These are phyloP conservation scores for Theileria parva DNA, from an alignment of 169 alveolate species.

Conservation along the genomic window DNA sequence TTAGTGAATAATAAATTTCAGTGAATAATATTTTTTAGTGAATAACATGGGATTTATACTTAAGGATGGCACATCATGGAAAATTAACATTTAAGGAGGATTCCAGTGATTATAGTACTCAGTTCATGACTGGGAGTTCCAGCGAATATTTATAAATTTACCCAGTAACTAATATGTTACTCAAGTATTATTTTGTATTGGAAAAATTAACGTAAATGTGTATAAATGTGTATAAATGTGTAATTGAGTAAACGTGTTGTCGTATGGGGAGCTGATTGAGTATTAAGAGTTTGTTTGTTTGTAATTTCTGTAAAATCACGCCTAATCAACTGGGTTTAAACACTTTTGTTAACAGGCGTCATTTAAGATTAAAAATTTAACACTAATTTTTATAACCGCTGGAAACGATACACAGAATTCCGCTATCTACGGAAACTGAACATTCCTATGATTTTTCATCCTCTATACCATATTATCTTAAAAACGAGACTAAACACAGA, in stretches of 20 bases:
- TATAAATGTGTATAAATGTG: neutral
- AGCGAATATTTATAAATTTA: neutral
- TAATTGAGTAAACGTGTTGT: neutral
- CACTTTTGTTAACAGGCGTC: neutral
- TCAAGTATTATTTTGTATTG: too few species aligned
- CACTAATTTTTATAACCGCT: neutral
- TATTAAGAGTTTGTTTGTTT: neutral
- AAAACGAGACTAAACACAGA: neutral
- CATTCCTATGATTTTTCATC: neutral
- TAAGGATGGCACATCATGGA: constrained; percentile 44
- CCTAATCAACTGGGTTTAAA: neutral
- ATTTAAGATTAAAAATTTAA: neutral
- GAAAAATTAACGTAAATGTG: neutral
- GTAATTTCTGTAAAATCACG: neutral
- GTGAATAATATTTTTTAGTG: too few species aligned
- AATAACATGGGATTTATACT: constrained; percentile 31
- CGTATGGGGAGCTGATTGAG: neutral
- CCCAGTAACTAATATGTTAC: neutral
- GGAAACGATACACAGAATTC: neutral
- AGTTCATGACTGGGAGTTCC: neutral
- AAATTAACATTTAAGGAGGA: constrained; percentile 13
- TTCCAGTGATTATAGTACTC: neutral
- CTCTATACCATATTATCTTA: neutral
- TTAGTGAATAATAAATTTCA: too few species aligned
- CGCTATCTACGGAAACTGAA: neutral